Evolutionary conservation across 331 rosid genomes (phyloP).

Genomic region (Erythrophleum ivorense): DNA sequence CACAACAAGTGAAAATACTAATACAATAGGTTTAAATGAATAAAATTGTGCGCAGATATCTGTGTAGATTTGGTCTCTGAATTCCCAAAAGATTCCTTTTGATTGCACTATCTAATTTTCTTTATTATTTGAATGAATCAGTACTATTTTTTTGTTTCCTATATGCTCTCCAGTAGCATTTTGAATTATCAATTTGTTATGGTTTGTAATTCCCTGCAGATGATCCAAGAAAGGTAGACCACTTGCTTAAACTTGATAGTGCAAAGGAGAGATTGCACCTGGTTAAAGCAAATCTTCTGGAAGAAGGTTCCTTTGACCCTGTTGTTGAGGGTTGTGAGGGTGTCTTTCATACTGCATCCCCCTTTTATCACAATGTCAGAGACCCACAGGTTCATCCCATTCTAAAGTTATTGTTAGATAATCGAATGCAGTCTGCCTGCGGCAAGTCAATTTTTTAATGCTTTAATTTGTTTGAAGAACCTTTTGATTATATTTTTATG

Average conservation of each 20-base stretch:
- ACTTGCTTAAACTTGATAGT: constrained; percentile 50
- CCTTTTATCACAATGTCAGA: constrained; percentile 45
- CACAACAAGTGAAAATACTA: neutral
- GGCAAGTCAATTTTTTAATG: neutral
- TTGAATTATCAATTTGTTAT: neutral
- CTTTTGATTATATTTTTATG: neutral
- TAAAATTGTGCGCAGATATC: neutral
- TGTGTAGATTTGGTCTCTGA: neutral
- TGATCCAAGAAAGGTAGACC: constrained; percentile 37
- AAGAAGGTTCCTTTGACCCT: constrained; percentile 46
- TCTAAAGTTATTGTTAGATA: constrained; percentile 4
- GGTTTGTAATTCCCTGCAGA: constrained; percentile 12
- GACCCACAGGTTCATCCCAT: constrained; percentile 62
- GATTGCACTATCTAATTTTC: neutral
- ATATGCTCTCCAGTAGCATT: neutral
- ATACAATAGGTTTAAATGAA: neutral
- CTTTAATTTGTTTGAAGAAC: neutral
- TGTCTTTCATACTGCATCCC: constrained; percentile 89
- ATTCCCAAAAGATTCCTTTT: neutral
- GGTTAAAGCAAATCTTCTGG: constrained; percentile 52
- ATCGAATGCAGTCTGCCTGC: neutral
- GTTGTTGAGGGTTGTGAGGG: constrained; percentile 58
- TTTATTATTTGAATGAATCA: neutral
- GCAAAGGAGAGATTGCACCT: constrained; percentile 66
- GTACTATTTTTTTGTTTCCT: too few relatives aligned